Evolutionary conservation across 1,284 basidiomycete genomes (phyloP), one percentile per base, ranked within the genome.

Genomic region (Chalciporus sp.): DNA sequence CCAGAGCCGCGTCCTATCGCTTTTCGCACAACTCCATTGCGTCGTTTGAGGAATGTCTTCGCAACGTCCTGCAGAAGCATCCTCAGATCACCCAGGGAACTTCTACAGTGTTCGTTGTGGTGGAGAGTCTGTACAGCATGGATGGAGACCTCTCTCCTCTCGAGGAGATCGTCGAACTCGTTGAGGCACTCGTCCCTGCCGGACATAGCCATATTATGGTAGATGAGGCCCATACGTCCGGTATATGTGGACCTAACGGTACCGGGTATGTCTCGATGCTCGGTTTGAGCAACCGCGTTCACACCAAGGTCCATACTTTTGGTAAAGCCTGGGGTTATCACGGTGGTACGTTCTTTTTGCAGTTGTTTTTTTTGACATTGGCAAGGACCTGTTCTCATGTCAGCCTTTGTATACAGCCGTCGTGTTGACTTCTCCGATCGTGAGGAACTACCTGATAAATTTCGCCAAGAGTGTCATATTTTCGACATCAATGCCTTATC

Each of bases 111-210:
- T 74, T 80, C 56, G 51, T 87, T 33, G 77, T 80, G 0, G 66
- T 86, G 23, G 85, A 87, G 67, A 76, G 76, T 29, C 71, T 86
- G 17, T 86, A 87, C 67, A 82, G 80, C 49, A 85, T 86, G 83
- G 83, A 86, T 55, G 85, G 85, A 4, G 83, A 85, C 59, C 72
- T 84, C 31, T 76, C 75, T n/a, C 82, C 82, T 2, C 62, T 87
- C 4, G 58, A 57, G 1, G 69, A 72, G 20, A 73, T 86, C n/a
- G 63, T 75, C 11, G 61, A 63, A 2, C 49, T 70, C 1, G 62
- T 76, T 11, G 72, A 76, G 40, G 31, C 58, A 4, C 55, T 71
- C 0, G 61, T 80, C 1, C 74, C 74, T 0, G 41, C 52, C 0
- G 69, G 64, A 2, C 67, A 70, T 26, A 64, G 65, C 0, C 71